These are phyloP conservation scores for Candida qinlingensis DNA, from an alignment of 805 yeast genomes.

Conservation along the genomic window DNA sequence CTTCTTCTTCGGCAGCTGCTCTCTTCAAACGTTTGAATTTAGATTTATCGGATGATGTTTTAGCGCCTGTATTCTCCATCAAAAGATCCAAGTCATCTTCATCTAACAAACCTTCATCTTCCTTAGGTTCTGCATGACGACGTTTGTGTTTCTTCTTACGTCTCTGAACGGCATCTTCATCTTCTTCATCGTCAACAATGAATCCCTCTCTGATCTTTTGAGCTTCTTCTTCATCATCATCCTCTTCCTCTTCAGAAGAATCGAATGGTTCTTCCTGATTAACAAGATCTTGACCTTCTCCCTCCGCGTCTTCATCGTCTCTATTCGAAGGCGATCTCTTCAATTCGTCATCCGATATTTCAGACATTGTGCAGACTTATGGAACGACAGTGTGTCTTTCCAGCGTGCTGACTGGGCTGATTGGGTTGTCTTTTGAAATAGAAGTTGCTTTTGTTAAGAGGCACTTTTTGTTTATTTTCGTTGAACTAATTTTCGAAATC, in stretches of 20 bases:
- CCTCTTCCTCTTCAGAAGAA: conserved; percentile 88
- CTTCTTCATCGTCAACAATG: conserved; percentile 88
- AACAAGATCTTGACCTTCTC: conserved; percentile 39
- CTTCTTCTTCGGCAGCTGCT: conserved; percentile 41
- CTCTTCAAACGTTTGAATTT: conserved; percentile 77
- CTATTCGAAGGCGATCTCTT: conserved; percentile 20
- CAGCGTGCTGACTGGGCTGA: too few species aligned
- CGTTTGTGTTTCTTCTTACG: conserved; percentile 34
- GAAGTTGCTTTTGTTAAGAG: background rate
- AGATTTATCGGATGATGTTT: conserved; percentile 17
- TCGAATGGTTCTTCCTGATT: conserved; percentile 38
- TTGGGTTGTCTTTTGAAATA: too few species aligned
- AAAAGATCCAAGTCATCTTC: conserved; percentile 93
- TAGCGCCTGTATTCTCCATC: conserved; percentile 85
- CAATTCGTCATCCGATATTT: conserved; percentile 17
- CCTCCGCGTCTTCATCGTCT: conserved; percentile 19
- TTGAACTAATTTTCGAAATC: background rate
- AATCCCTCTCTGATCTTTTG: conserved; percentile 83
- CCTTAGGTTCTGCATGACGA: conserved; percentile 33
- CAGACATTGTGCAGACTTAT: conserved; percentile 12
- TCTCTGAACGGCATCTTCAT: conserved; percentile 42
- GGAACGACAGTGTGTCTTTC: too few species aligned
- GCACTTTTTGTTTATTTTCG: background rate
- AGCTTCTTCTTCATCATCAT: conserved; percentile 87
- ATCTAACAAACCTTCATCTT: conserved; percentile 69